phyloP scores from a whole-genome alignment of 2,329 filamentous ascomycete species.

The Fusarium fujikuroi region DNA sequence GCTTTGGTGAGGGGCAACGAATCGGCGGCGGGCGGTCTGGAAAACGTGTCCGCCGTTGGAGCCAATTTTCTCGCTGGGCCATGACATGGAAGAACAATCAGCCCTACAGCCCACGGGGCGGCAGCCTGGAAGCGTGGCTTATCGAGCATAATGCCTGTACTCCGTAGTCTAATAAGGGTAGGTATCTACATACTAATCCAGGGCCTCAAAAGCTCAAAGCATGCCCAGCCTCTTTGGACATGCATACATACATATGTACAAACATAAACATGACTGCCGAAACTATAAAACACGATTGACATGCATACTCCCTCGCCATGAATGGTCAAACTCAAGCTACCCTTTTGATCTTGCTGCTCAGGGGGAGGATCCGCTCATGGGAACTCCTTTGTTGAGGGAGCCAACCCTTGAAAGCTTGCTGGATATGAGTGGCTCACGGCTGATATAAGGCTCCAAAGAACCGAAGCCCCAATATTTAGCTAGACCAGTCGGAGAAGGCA shows the following conservation, averaged over 20 bases:
- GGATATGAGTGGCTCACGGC: conserved; percentile 14
- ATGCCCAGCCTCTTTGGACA: neutral
- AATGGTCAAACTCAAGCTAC: conserved; percentile 4
- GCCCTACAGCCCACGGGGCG: conserved; percentile 37
- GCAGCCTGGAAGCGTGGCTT: neutral
- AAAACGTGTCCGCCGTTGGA: conserved; percentile 13
- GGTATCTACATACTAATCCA: neutral
- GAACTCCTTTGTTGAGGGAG: conserved; percentile 1
- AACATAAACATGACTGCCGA: neutral
- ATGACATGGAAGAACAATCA: conserved; percentile 21
- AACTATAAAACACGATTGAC: neutral
- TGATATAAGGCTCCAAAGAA: neutral
- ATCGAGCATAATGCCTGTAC: neutral
- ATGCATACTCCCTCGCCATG: neutral
- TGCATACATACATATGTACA: neutral
- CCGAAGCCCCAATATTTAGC: conserved; percentile 7
- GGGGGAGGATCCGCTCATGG: conserved; percentile 16
- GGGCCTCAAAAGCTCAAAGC: neutral
- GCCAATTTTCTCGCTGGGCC: conserved; percentile 7
- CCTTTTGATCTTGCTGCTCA: conserved; percentile 4
- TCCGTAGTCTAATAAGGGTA: neutral
- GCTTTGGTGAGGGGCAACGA: conserved; percentile 24
- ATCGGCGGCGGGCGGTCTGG: conserved; percentile 29
- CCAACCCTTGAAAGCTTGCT: conserved; percentile 8
- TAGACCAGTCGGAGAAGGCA: conserved; percentile 24